Percentiles rank a stretch among this genome's conserved stretches.
phyloP scores from a whole-genome alignment of 2,329 filamentous ascomycete species.

The Gnomoniopsis smithogilvyi region DNA sequence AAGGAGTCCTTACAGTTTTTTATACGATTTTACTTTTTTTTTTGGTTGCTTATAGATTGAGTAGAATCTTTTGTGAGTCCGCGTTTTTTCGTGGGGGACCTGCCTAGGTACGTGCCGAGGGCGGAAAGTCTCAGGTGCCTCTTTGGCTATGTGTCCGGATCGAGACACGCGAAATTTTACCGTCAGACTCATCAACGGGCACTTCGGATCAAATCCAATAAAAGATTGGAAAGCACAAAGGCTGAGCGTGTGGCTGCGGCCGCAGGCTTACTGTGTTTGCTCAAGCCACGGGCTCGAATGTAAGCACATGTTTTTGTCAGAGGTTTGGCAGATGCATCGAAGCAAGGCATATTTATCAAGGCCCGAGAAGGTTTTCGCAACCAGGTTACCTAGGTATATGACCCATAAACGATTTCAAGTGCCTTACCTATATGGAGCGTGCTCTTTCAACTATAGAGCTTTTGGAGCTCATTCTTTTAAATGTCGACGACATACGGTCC shows the following conservation, averaged over 20 bases:
- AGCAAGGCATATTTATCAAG: background rate
- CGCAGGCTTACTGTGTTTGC: background rate
- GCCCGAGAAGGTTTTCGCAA: background rate
- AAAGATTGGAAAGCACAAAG: background rate
- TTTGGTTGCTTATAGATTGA: no score
- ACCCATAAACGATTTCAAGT: background rate
- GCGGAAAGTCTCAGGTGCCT: no score
- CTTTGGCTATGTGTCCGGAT: no score
- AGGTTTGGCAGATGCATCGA: background rate
- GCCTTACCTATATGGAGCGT: background rate
- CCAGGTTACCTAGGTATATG: background rate
- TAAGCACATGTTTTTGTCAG: background rate
- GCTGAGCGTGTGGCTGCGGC: background rate
- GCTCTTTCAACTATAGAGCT: slow-evolving; percentile 18
- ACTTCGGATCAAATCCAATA: background rate
- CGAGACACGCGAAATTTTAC: background rate
- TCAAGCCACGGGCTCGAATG: background rate
- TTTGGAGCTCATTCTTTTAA: slow-evolving; percentile 19
- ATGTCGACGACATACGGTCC: slow-evolving; percentile 20
- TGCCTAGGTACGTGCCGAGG: no score
- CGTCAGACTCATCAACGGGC: background rate
- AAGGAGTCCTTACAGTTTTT: no score
- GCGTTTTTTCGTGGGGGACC: no score
- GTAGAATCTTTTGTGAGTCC: no score
- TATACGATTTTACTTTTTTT: no score